Evolutionary conservation across 73 alveolate species (phyloP).

Genomic region (Paramecium sonneborni): DNA sequence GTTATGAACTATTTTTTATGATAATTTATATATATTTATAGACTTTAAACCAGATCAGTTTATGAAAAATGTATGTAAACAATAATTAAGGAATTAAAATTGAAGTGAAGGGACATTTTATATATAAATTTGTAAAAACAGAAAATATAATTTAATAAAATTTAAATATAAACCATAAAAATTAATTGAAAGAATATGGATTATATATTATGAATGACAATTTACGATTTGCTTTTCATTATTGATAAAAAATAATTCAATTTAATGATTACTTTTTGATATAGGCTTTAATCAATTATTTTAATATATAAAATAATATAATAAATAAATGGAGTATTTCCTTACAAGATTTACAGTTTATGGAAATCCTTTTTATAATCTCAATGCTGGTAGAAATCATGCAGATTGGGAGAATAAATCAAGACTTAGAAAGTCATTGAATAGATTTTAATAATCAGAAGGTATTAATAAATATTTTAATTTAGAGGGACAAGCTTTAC

Average conservation of each 20-base stretch:
- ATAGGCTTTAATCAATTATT: not conserved
- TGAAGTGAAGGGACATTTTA: not conserved
- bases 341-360: not conserved
- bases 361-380: conserved; percentile 2
- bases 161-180: not conserved
- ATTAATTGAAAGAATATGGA: too few species aligned
- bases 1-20: not conserved
- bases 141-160: not conserved
- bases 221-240: too few species aligned
- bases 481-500: conserved; percentile 16
- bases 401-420: not conserved
- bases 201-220: too few species aligned
- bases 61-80: too few species aligned
- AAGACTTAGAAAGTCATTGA: conserved; percentile 12
- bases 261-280: not conserved
- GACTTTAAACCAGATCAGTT: too few species aligned
- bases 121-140: not conserved
- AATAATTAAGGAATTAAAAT: not conserved
- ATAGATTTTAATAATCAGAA: not conserved
- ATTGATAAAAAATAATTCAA: not conserved
- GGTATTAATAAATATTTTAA: not conserved
- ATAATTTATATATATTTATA: too few species aligned
- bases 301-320: not conserved
- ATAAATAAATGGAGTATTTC: conserved; percentile 30
- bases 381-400: conserved; percentile 11